A percentile compares a stretch with the other conserved stretches of the same genome.
phyloP scores from a whole-genome alignment of 1,284 basidiomycete genomes.

The Lignosus rhinocerotis region DNA sequence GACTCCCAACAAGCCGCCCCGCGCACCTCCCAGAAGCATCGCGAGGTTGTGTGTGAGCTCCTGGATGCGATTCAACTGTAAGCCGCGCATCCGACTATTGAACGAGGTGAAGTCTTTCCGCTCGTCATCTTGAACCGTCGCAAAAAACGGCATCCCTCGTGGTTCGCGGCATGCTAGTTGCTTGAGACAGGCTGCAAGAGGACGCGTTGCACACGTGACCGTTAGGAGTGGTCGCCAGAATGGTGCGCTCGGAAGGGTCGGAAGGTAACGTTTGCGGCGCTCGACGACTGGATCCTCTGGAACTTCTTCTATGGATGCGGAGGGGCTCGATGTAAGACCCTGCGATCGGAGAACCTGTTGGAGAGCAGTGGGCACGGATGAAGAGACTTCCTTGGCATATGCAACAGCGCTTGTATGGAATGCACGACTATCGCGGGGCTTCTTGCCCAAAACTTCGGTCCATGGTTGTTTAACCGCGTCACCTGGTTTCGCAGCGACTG shows the following conservation, averaged over 20 bases:
- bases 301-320: background rate
- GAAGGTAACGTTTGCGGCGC: slow-evolving; percentile 30
- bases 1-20: slow-evolving; percentile 39
- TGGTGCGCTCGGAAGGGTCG: slow-evolving; percentile 31
- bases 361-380: background rate
- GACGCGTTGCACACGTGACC: slow-evolving; percentile 44
- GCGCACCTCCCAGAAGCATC: slow-evolving; percentile 32
- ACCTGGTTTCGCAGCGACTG: slow-evolving; percentile 27
- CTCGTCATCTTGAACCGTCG: slow-evolving; percentile 35
- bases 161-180: slow-evolving; percentile 35
- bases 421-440: slow-evolving; percentile 16
- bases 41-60: slow-evolving; percentile 30
- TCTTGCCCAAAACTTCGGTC: slow-evolving; percentile 21
- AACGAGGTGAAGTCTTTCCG: slow-evolving; percentile 36
- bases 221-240: slow-evolving; percentile 46
- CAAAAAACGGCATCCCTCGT: slow-evolving; percentile 41
- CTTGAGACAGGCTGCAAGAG: slow-evolving; percentile 39
- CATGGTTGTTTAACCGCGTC: slow-evolving; percentile 23
- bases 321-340: background rate
- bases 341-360: background rate
- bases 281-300: background rate
- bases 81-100: slow-evolving; percentile 36
- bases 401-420: slow-evolving; percentile 28
- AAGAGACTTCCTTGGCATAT: slow-evolving; percentile 2
- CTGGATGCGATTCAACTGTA: slow-evolving; percentile 40